Evolutionary conservation across 305 asterid genomes (phyloP), one percentile per base, ranked within the genome.

Genomic region (Fraxinus baroniana): DNA sequence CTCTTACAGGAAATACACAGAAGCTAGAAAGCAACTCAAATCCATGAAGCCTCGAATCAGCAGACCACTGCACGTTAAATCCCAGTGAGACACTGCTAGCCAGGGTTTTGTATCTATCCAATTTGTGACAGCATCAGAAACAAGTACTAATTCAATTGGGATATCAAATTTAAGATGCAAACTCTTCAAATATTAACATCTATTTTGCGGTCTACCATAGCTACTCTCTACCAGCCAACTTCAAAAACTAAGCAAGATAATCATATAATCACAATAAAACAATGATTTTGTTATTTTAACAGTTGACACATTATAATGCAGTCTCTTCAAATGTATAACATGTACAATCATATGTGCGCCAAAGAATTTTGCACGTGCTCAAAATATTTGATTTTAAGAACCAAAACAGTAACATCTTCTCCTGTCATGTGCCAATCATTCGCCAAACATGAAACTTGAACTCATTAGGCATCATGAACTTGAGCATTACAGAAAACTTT

Each of bases 391-490:
- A 64, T 20, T 20, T 24, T 64, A 22, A 64, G 13, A 20, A 64
- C 24, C 72, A 64, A 64, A 3, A 64, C 0, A 64, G 72, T 64
- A 20, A 24, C 72, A 64, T 2, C 33, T 20, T 20, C 32, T 20
- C 33, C 5, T 20, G 72, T 17, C 68, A 57, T 1, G 0, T 20
- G 72, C 72, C 72, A 20, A 7, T 22, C 2, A 22, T 22, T 2
- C 1, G 35, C 72, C 72, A 64, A 64, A 9, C 72, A 64, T 22
- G 72, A 64, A 64, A 64, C 72, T 20, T 18, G 72, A 20, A 77
- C 78, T 82, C 84, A 83, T 76, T 86, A 72, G 77, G 76, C 52
- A 79, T 75, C 82, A 73, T 20, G 72, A 80, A 78, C 78, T 39
- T 30, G 28, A 22, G 39, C 78, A 52, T 83, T 60, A 39, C 82